These are phyloP conservation scores for Poa pratensis DNA, from an alignment of 176 grass and related monocot genomes.

Conservation along the genomic window DNA sequence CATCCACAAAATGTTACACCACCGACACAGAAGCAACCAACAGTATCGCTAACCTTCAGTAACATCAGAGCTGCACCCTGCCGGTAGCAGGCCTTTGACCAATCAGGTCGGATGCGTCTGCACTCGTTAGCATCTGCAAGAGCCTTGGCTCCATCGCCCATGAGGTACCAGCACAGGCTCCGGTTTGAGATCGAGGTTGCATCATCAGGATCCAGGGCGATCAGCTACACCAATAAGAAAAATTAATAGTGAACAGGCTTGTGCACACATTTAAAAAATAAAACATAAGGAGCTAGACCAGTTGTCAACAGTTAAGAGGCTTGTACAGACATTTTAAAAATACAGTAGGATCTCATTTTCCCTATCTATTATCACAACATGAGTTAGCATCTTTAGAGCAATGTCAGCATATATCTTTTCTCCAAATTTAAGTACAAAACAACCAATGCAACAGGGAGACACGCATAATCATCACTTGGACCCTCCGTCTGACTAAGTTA, in stretches of 20 bases:
- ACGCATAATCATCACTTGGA: not conserved
- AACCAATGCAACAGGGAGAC: not conserved
- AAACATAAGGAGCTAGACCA: not conserved
- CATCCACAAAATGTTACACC: not conserved
- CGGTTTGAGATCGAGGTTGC: constrained; percentile 6
- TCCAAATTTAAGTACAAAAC: not conserved
- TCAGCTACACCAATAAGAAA: not conserved
- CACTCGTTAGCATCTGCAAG: not conserved
- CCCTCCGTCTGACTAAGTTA: not conserved
- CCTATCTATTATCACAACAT: no score
- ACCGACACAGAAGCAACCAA: not conserved
- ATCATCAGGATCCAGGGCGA: not conserved
- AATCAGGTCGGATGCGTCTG: not conserved
- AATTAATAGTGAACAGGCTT: not conserved
- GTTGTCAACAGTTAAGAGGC: not conserved
- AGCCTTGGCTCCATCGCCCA: not conserved
- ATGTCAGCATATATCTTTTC: not conserved
- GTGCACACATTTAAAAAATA: not conserved
- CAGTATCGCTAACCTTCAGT: not conserved
- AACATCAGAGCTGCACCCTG: not conserved
- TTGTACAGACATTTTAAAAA: not conserved
- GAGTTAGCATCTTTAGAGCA: not conserved
- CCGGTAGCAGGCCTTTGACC: not conserved
- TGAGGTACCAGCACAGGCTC: not conserved
- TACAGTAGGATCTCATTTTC: no score